Evolutionary conservation across 2,329 filamentous ascomycete species (phyloP), one percentile per base, ranked within the genome.

Genomic region (Cryphonectria parasitica): DNA sequence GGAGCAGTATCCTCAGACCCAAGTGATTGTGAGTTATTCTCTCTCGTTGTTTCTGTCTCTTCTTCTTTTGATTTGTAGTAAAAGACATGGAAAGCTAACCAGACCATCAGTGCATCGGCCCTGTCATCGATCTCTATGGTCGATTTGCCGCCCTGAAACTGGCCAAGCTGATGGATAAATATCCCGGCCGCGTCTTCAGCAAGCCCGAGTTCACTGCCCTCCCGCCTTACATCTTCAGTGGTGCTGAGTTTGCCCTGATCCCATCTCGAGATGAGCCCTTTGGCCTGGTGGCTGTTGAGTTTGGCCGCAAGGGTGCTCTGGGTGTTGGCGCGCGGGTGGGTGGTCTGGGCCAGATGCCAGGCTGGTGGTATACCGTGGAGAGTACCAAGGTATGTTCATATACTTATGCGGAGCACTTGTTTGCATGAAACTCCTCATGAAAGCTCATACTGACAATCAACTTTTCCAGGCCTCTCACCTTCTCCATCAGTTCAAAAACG

Each of bases 201-300:
- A 90, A 89, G 78, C 90, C 90, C 7, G 87, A 91, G 76, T 92
- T 91, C 78, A 91, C 89, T 0, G 84, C 87, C 8, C 82, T 91
- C 2, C 90, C 90, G 19, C 87, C 88, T 0, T 91, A 85, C 77
- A 88, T 91, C 75, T 91, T 91, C 79, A 88, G 85, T 60, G 90
- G 90, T 36, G 89, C 90, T 13, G 90, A 92, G 65, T 91, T 91
- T 72, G 89, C 89, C 17, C 80, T 92, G 41, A 92, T 92, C 72
- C 90, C 90, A 7, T 91, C 88, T n/a, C 85, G 90, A 75, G 90
- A 92, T 76, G 90, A 92, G 78, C 90, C 90, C 0, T 92, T 91
- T 74, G 90, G 90, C 66, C 81, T 91, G 34, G 90, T 92, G 11
- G 90, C 89, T 56, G 89, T 91, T 52, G 89, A 91, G 74, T 91